Conservation (phyloP, 2,329 filamentous ascomycete genomes). For the Pseudocercospora musae region DNA sequence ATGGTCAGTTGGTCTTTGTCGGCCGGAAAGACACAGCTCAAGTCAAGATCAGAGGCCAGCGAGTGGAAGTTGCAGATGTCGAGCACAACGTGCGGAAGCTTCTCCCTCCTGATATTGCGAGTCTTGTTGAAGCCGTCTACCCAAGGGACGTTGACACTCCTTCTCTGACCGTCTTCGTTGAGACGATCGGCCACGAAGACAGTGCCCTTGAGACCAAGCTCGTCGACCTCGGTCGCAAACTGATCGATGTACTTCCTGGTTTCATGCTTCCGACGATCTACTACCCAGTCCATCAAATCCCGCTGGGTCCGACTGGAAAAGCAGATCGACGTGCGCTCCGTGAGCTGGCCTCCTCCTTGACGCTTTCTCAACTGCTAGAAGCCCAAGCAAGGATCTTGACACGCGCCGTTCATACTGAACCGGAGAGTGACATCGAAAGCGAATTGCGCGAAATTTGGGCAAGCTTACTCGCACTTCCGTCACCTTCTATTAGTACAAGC, state of each 20-base stretch:
- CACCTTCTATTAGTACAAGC: conserved; percentile 15
- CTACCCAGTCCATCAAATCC: conserved; percentile 40
- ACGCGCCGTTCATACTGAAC: neutral
- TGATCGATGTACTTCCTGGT: conserved; percentile 28
- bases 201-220: conserved; percentile 49
- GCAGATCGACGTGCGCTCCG: conserved; percentile 6
- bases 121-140: conserved; percentile 24
- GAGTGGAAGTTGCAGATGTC: conserved; percentile 59
- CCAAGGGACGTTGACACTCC: neutral
- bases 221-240: conserved; percentile 19
- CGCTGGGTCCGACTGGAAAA: conserved; percentile 46
- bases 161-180: conserved; percentile 8
- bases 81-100: conserved; percentile 33
- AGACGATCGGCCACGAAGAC: neutral
- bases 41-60: conserved; percentile 64
- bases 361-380: conserved; percentile 1
- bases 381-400: conserved; percentile 2
- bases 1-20: conserved; percentile 56
- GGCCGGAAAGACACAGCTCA: conserved; percentile 58
- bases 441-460: conserved; percentile 10
- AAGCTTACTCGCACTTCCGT: neutral
- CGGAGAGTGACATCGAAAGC: neutral
- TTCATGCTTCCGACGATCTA: conserved; percentile 12
- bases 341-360: conserved; percentile 3
- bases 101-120: conserved; percentile 32